Evolutionary conservation across 2,329 filamentous ascomycete species (phyloP).

Genomic region (Lasiodiplodia sp.): DNA sequence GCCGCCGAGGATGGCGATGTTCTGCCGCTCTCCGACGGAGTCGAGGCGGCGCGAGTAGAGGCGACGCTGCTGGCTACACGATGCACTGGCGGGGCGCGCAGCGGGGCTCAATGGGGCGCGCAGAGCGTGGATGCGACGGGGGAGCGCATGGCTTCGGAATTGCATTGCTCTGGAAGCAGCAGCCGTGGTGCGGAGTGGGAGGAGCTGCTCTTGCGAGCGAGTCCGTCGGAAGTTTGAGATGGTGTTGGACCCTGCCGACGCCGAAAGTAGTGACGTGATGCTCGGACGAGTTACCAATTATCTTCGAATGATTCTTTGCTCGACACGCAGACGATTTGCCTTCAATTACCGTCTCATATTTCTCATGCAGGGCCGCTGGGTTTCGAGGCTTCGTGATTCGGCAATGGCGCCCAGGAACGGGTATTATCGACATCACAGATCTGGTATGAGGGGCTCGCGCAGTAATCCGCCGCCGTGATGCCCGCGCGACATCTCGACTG

Average conservation of each 20-base stretch:
- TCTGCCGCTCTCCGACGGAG: slow-evolving; percentile 36
- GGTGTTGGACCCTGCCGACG: slow-evolving; percentile 23
- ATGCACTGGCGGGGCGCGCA: slow-evolving; percentile 1
- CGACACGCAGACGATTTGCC: neutral
- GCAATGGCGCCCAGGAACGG: slow-evolving; percentile 6
- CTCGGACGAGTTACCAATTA: slow-evolving; percentile 5
- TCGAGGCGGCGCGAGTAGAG: slow-evolving; percentile 40
- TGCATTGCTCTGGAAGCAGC: slow-evolving; percentile 45
- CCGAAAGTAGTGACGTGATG: slow-evolving; percentile 24
- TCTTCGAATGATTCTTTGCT: neutral
- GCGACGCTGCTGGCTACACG: slow-evolving; percentile 32
- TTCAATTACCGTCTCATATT: neutral
- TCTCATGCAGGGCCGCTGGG: neutral
- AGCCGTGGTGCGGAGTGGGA: slow-evolving; percentile 30
- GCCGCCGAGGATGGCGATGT: slow-evolving; percentile 60
- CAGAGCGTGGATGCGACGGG: slow-evolving; percentile 29
- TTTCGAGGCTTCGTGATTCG: neutral
- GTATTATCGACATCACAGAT: slow-evolving; percentile 15
- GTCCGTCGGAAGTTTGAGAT: slow-evolving; percentile 20
- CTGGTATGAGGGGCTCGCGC: neutral
- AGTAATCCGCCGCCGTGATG: neutral
- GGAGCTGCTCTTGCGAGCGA: slow-evolving; percentile 27
- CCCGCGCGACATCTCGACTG: neutral
- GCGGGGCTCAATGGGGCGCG: slow-evolving; percentile 17
- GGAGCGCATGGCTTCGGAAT: slow-evolving; percentile 45